These are phyloP conservation scores for Hemisphaericaspora subhashii DNA, from an alignment of 1,139 yeast genomes.

Conservation along the genomic window DNA sequence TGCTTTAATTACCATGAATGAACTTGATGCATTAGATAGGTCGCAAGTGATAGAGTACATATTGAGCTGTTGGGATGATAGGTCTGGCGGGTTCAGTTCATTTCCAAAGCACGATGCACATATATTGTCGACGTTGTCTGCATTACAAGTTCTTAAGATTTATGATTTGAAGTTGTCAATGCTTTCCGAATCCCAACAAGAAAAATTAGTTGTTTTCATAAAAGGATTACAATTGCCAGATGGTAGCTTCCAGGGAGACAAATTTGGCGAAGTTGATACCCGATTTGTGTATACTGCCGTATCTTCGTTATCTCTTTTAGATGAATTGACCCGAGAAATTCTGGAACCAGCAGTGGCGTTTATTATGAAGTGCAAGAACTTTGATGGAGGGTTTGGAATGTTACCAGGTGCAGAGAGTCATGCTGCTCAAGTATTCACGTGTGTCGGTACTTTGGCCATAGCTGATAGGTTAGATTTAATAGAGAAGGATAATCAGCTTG, in stretches of 20 bases:
- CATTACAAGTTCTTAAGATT: slow-evolving; percentile 72
- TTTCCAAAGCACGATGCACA: slow-evolving; percentile 91
- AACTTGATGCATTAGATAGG: slow-evolving; percentile 53
- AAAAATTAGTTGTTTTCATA: slow-evolving; percentile 41
- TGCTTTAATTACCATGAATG: slow-evolving; percentile 63
- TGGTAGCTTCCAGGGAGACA: slow-evolving; percentile 89
- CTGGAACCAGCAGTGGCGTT: slow-evolving; percentile 67
- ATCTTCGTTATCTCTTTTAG: slow-evolving; percentile 69
- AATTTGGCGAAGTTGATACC: slow-evolving; percentile 90
- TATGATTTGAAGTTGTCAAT: slow-evolving; percentile 55
- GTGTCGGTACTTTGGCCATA: slow-evolving; percentile 78
- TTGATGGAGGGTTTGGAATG: slow-evolving; percentile 95
- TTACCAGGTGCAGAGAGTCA: slow-evolving; percentile 96
- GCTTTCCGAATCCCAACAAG: slow-evolving; percentile 21
- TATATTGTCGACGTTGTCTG: slow-evolving; percentile 82
- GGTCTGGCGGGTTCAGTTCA: slow-evolving; percentile 84
- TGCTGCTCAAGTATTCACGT: slow-evolving; percentile 89
- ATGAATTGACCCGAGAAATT: slow-evolving; percentile 57
- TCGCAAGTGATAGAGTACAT: slow-evolving; percentile 68
- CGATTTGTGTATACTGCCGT: slow-evolving; percentile 84
- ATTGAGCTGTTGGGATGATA: slow-evolving; percentile 59
- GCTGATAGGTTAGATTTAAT: slow-evolving; percentile 56
- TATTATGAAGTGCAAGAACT: slow-evolving; percentile 72
- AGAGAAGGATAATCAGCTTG: slow-evolving; percentile 49
- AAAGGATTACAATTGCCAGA: slow-evolving; percentile 59